Evolutionary conservation across 129 eudicot species (phyloP), one percentile per base, ranked within the genome.

Genomic region (Silybum marianum): DNA sequence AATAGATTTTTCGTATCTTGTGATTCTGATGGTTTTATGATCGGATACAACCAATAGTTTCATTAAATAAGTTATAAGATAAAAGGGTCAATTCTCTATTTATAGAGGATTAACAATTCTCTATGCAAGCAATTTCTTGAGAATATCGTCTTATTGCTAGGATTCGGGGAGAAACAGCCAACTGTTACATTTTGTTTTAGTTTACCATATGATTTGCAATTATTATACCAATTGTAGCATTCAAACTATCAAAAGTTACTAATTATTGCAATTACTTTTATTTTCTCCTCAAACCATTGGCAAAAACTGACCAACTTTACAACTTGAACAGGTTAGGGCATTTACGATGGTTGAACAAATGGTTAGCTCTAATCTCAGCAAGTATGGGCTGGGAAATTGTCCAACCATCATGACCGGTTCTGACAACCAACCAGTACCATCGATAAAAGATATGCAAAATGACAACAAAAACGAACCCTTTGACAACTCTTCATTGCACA

Each of bases 311-410:
- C 3, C 24, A 58, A 58, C n/a, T 22, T 7, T 36, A 60, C 54
- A 32, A 10, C 71, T 19, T 36, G 72, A 32, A 32, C 36, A 32
- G 36, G 36, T 32, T 28, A 67, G 19, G 63, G 21, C 63, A 40
- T 78, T 34, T 48, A 39, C 42, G 70, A 86, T 86, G 89, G 89
- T 86, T 21, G 89, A 86, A 86, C 89, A 75, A 82, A 86, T 86
- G 89, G 86, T 86, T 75, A 86, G 80, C 81, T 78, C 89, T 21
- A 82, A 86, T 69, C 83, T 86, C 82, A 74, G 86, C 81, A 82
- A 86, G 51, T 83, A 86, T 14, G 86, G 84, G 14, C 74, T 86
- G 30, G 89, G 86, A 74, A 75, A 82, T 22, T 9, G 51, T 74
- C 74, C 81, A 78, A 69, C 71, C 83, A 78, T 69, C 63, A 60